Evolutionary conservation across 768 basidiomycete genomes (phyloP), one percentile per base, ranked within the genome.

Genomic region (Terana coerulea): DNA sequence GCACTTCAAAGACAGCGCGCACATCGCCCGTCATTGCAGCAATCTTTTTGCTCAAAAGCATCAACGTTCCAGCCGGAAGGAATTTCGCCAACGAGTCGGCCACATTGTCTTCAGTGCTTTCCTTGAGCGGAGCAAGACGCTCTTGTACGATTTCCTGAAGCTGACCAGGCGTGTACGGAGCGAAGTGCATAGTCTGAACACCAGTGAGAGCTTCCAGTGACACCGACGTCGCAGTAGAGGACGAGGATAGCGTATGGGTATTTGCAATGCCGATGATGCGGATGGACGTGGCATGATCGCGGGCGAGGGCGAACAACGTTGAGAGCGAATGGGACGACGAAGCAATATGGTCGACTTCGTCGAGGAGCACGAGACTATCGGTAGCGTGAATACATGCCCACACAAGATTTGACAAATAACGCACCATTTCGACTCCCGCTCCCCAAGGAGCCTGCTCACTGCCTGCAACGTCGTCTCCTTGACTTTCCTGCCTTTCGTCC

Each of bases 201-300:
- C 63, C 57, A 3, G 43, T 55, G 11, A 62, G 36, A 9, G 67
- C 59, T 10, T 61, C 55, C 9, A 68, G 59, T 10, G 73, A 53
- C 61, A 74, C 53, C 0, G 73, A 72, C 3, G 69, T 71, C 8
- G 69, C 62, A 12, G 60, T 59, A 2, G 36, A 26, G 0, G 82
- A 74, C 2, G 83, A 76, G 1, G 86, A 84, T 22, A 95, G 79
- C 5, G 90, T 91, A 60, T 93, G 91, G 2, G 88, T 90, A 61
- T 95, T 95, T 34, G 91, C 90, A 62, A 95, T 92, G 31, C 87
- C 90, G 59, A 94, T 83, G 34, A 92, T 59, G 42, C 89, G 81
- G 51, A 93, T 65, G 31, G 68, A 70, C 9, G 76, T 66, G 1
- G 77, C 64, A 45, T 80, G 69, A 3, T 75, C 66, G 45, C 78